These are phyloP conservation scores for Mrakia frigida DNA, from an alignment of 768 basidiomycete species.

Conservation along the genomic window DNA sequence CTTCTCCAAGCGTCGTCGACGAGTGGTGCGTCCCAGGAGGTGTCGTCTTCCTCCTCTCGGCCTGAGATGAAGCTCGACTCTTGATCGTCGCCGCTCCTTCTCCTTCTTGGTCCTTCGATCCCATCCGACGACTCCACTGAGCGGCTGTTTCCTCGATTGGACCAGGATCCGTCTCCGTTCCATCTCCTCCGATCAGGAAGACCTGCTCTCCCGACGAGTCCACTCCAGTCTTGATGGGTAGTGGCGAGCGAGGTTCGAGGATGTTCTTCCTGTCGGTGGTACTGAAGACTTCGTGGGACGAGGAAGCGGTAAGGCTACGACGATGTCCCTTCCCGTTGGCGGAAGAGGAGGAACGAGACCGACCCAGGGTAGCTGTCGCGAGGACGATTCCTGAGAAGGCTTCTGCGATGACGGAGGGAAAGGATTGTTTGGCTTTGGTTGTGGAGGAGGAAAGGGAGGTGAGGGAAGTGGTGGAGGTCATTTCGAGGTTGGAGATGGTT, in stretches of 20 bases:
- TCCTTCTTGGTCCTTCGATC: neutral
- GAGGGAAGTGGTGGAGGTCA: neutral
- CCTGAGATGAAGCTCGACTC: neutral
- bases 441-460: neutral
- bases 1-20: neutral
- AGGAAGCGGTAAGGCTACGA: neutral
- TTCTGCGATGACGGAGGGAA: neutral
- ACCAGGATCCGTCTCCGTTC: neutral
- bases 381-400: neutral
- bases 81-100: neutral
- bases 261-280: neutral
- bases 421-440: neutral
- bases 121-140: neutral
- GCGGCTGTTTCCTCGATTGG: neutral
- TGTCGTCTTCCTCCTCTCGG: neutral
- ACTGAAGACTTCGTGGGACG: neutral
- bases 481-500: slow-evolving; percentile 2
- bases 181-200: neutral
- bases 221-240: neutral
- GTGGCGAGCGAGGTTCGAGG: neutral
- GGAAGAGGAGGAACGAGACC: neutral
- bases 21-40: neutral
- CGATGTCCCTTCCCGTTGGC: neutral
- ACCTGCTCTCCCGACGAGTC: neutral
- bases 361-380: slow-evolving; percentile 5